Evolutionary conservation across 495 filamentous ascomycete genomes (phyloP), one percentile per base, ranked within the genome.

Genomic region (Penicillium samsonianum): DNA sequence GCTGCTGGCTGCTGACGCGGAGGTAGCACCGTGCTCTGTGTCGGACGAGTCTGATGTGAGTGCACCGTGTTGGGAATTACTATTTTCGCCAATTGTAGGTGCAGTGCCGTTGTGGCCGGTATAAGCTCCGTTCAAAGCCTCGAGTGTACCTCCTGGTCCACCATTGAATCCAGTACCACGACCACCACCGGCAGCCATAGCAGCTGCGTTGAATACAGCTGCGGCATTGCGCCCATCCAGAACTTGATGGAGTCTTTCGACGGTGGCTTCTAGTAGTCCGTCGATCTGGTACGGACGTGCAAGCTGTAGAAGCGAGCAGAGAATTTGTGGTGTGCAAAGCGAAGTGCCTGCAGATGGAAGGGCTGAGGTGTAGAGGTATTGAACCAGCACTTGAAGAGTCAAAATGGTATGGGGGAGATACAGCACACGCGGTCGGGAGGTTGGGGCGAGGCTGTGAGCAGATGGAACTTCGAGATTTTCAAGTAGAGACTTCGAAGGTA

Each of bases 141-240:
- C 76, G 11, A 79, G 63, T 0, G 77, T 80, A 25, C 77, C 77
- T 42, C 77, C 74, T 10, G 71, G 68, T 8, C 77, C 77, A 50
- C 69, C 66, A 50, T 59, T 71, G 58, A 77, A 74, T 9, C 78
- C 78, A 66, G 76, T 88, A 51, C 88, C 89, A 2, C 90, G 80
- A 2, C 95, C 94, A 25, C 93, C 91, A 1, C 95, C 94, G 8
- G 95, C 95, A 3, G 93, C 95, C 94, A 98, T 98, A 46, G 94
- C 94, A 0, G 93, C 92, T 0, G 95, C 94, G 61, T 98, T 98
- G 82, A 98, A 98, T 14, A 98, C 91, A 16, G 95, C 94, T 0
- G 94, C 95, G 0, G 94, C 92, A 66, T 98, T 98, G 47, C 92
- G 82, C 12, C 87, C 90, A 64, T 98, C 95, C 3, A 98, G 85